A percentile compares a stretch with the other conserved stretches of the same genome.
Conservation (phyloP, 2,329 filamentous ascomycete genomes). For the Sporothrix brunneoviolacea region DNA sequence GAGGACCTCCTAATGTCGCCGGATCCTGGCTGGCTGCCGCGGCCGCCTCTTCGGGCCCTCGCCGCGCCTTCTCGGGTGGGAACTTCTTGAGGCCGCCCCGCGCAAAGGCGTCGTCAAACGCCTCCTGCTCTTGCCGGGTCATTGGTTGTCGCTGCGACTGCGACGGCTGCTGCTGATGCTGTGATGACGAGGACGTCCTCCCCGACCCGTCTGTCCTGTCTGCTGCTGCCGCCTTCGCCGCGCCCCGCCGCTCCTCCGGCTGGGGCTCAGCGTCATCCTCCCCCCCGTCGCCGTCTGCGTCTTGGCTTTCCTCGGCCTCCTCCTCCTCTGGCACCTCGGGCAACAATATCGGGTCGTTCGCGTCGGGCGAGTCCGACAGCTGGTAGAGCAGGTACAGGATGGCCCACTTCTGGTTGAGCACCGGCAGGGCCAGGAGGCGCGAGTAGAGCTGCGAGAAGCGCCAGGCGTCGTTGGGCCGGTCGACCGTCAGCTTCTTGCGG, state of each 20-base stretch:
- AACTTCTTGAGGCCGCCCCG: constrained; percentile 43
- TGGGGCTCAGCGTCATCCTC: constrained; percentile 41
- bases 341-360: constrained; percentile 41
- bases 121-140: constrained; percentile 40
- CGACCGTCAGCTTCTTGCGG: constrained; percentile 76
- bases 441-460: constrained; percentile 89
- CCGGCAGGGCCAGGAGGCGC: constrained; percentile 79
- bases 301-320: constrained; percentile 9
- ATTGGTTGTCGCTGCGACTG: constrained; percentile 18
- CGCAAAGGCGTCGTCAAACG: constrained; percentile 48
- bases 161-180: not conserved
- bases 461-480: constrained; percentile 70
- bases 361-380: constrained; percentile 62
- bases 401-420: constrained; percentile 92
- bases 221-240: not conserved
- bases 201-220: constrained; percentile 1
- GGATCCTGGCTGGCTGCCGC: constrained; percentile 21
- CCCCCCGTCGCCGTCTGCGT: constrained; percentile 25
- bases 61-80: constrained; percentile 34
- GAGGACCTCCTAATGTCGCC: constrained; percentile 18
- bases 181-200: not conserved
- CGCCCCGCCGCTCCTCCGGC: constrained; percentile 40
- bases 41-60: constrained; percentile 28
- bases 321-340: constrained; percentile 29
- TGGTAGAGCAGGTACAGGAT: constrained; percentile 88